A percentile compares a stretch with the other conserved stretches of the same genome.
phyloP scores from a whole-genome alignment of 768 basidiomycete species.

The Calocybe cyanea region DNA sequence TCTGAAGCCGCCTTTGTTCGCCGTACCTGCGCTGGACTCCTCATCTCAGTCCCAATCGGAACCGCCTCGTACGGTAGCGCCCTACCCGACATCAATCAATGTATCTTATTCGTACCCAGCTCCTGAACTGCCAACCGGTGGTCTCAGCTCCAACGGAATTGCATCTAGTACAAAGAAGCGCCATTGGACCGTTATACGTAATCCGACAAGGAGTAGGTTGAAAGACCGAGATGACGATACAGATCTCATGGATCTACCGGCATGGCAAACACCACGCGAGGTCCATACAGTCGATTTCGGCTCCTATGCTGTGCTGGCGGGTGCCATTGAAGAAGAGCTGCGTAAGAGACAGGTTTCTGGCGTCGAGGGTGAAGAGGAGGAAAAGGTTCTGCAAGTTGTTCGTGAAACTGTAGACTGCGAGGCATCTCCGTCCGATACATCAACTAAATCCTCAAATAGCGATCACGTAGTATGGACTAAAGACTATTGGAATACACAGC shows the following conservation, averaged over 20 bases:
- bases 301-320: slow-evolving; percentile 50
- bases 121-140: slow-evolving; percentile 22
- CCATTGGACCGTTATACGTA: slow-evolving; percentile 62
- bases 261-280: slow-evolving; percentile 50
- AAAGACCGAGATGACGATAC: slow-evolving; percentile 53
- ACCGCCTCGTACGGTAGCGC: slow-evolving; percentile 17
- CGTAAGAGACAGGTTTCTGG: slow-evolving; percentile 24
- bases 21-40: slow-evolving; percentile 18
- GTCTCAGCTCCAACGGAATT: slow-evolving; percentile 20
- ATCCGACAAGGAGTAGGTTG: slow-evolving; percentile 42
- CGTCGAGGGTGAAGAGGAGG: slow-evolving; percentile 29
- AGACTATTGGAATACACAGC: slow-evolving; percentile 47
- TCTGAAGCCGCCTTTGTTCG: slow-evolving; percentile 42
- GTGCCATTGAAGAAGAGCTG: slow-evolving; percentile 43
- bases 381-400: slow-evolving; percentile 27
- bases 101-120: slow-evolving; percentile 12
- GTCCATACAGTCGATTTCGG: slow-evolving; percentile 59
- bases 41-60: slow-evolving; percentile 21
- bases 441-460: slow-evolving; percentile 3
- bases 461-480: slow-evolving; percentile 12
- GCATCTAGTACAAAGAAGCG: slow-evolving; percentile 34
- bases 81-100: slow-evolving; percentile 17
- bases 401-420: slow-evolving; percentile 36
- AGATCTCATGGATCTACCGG: slow-evolving; percentile 30
- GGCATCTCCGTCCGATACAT: slow-evolving; percentile 15